Evolutionary conservation across 2,329 filamentous ascomycete species (phyloP), one percentile per base, ranked within the genome.

Genomic region (Hypoxylon sp.): DNA sequence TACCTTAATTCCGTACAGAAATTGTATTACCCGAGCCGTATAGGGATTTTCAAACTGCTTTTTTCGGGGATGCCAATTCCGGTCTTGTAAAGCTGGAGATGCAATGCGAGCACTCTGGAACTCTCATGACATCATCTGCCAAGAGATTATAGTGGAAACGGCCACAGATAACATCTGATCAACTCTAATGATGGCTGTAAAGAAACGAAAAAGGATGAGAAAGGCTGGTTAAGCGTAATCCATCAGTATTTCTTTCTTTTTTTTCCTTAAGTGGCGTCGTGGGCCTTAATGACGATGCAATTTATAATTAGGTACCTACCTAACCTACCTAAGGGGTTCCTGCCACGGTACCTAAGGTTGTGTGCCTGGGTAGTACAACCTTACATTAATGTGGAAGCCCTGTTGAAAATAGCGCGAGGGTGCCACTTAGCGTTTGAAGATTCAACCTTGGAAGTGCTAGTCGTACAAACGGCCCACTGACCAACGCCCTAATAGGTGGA

Each of bases 51-150:
- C 16, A 21, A 19, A 41, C 16, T 41, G 37, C 37, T 27, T 27
- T 9, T 7, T 41, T 41, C n/a, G 16, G 37, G 37, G 16, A 21
- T 41, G 16, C 16, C 16, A 19, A 19, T 41, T 41, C 16, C 21
- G 16, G 37, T 5, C 25, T 54, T 8, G 37, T 54, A 32, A 54
- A 2, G 16, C n/a, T 23, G 14, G 29, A 54, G 1, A 30, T 27
- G 43, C 23, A 27, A 29, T 3, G 37, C 21, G 11, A 21, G 16
- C 37, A 19, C n/a, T 3, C 45, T 23, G 27, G 11, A n/a, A 37
- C 19, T 37, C 12, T 34, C 16, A 47, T 47, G 53, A 47, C 23
- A 56, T 47, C 41, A 56, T 37, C n/a, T 9, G 12, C 39, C 27
- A 34, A 56, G 27, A 54, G 5, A 37, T 3, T 2, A 11, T 56